Evolutionary conservation across 257 asterid genomes (phyloP), one percentile per base, ranked within the genome.

Genomic region (Solanum dulcamara): DNA sequence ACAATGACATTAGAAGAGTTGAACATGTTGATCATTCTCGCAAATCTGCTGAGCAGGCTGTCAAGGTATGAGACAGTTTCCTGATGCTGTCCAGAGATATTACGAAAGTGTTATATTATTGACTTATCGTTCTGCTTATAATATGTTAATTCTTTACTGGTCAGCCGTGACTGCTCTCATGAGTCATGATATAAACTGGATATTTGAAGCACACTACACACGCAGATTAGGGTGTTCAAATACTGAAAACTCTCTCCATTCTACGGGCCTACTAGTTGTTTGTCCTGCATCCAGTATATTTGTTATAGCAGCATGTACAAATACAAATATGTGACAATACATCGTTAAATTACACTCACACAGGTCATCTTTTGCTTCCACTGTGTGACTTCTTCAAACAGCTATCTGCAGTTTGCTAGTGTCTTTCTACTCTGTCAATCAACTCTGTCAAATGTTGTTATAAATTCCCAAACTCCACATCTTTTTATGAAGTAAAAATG

Each of bases 11-110:
- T 20, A 91, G 98, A 89, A 93, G 99, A 90, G 98, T 94, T 46
- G 99, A 96, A 85, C 99, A 96, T 60, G 97, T 96, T 62, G 99
- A 94, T 87, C 99, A 96, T 88, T 92, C 98, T 46, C 98, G 99
- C 84, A 94, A 93, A 90, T 96, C 98, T 83, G 99, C 99, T 81
- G 99, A 96, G 91, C 98, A 96, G 80, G 98, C 99, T 85, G 98
- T 93, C 32, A 96, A 94, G 99, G 99, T 96, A 89, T 50, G 44
- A 57, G 30, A 33, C 48, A 4, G 14, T 80, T 67, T 37, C 60
- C 40, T 77, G 62, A 46, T 46, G 17, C 11, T 28, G 37, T 46
- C 28, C 62, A 46, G 4, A 28, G 64, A 46, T 28, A 10, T 14
- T 40, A 9, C 48, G 28, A 9, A 46, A 26, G 62, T 28, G 37